phyloP scores from a whole-genome alignment of 768 basidiomycete genomes.

The Suillus luteus region DNA sequence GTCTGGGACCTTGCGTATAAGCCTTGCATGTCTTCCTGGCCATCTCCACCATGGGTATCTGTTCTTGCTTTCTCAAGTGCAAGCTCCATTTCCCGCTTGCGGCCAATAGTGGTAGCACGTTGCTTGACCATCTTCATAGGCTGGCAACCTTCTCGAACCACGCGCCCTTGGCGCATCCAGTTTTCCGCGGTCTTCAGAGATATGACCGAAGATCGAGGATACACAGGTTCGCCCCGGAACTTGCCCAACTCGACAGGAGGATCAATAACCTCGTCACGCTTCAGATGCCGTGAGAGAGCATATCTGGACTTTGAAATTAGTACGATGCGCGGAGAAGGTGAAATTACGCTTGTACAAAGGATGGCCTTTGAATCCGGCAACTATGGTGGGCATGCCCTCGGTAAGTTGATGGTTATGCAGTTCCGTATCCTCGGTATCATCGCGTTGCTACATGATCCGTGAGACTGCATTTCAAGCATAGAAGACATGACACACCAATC shows the following conservation, averaged over 20 bases:
- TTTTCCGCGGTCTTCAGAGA: constrained; percentile 88
- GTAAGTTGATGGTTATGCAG: constrained; percentile 71
- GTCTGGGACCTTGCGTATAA: constrained; percentile 87
- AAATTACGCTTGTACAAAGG: constrained; percentile 61
- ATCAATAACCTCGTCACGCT: constrained; percentile 82
- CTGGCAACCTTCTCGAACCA: constrained; percentile 70
- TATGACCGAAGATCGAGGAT: constrained; percentile 81
- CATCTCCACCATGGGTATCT: constrained; percentile 40
- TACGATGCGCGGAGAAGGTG: constrained; percentile 8
- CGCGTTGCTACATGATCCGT: constrained; percentile 67
- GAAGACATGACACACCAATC: constrained; percentile 58
- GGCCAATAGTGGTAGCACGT: constrained; percentile 77
- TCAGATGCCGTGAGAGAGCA: constrained; percentile 83
- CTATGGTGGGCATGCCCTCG: constrained; percentile 91
- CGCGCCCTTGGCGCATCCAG: constrained; percentile 89
- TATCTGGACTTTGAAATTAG: constrained; percentile 51
- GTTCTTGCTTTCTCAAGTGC: constrained; percentile 43
- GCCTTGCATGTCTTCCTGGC: constrained; percentile 77
- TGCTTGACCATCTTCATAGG: constrained; percentile 90
- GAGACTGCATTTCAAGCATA: constrained; percentile 15
- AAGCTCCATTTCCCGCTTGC: constrained; percentile 71
- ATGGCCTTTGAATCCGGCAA: constrained; percentile 94
- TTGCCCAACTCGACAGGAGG: constrained; percentile 83
- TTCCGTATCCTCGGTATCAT: constrained; percentile 92
- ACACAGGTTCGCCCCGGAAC: constrained; percentile 93